These are phyloP conservation scores for Craspedostauros australis DNA, from an alignment of 108 stramenopile species.

Conservation along the genomic window DNA sequence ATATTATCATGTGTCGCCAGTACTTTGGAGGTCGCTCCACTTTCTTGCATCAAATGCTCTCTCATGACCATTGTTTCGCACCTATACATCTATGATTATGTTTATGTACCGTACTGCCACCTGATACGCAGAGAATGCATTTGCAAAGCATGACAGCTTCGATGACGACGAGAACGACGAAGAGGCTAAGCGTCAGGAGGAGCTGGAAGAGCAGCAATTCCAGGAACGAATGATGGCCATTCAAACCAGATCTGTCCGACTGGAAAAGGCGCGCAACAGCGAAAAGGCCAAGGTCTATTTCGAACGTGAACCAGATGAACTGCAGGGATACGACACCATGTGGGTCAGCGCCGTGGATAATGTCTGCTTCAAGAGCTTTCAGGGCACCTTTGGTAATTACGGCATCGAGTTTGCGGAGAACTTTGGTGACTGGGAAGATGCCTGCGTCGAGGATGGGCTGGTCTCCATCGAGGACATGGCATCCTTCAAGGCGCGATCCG, in stretches of 20 bases:
- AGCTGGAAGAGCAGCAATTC: constrained; percentile 45
- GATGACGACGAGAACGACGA: constrained; percentile 22
- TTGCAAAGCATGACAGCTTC: no score
- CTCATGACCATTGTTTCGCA: no score
- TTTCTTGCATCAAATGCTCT: no score
- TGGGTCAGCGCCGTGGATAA: constrained; percentile 78
- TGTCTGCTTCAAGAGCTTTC: constrained; percentile 55
- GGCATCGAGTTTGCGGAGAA: constrained; percentile 83
- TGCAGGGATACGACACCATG: constrained; percentile 71
- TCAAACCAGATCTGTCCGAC: constrained; percentile 30
- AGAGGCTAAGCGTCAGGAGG: constrained; percentile 23
- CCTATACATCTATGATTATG: no score
- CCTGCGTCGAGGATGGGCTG: constrained; percentile 45
- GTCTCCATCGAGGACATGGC: constrained; percentile 79
- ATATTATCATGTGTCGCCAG: no score
- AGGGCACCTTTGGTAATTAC: constrained; percentile 69
- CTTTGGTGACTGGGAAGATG: constrained; percentile 78
- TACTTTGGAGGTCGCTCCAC: no score
- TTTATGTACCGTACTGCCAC: no score
- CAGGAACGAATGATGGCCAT: constrained; percentile 42
- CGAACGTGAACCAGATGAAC: constrained; percentile 43
- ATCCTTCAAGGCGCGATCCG: constrained; percentile 71
- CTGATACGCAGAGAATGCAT: background rate
- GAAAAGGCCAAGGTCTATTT: constrained; percentile 65
- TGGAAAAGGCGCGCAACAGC: constrained; percentile 60